phyloP scores from a whole-genome alignment of 768 basidiomycete genomes.

The Boletus coccyginus region DNA sequence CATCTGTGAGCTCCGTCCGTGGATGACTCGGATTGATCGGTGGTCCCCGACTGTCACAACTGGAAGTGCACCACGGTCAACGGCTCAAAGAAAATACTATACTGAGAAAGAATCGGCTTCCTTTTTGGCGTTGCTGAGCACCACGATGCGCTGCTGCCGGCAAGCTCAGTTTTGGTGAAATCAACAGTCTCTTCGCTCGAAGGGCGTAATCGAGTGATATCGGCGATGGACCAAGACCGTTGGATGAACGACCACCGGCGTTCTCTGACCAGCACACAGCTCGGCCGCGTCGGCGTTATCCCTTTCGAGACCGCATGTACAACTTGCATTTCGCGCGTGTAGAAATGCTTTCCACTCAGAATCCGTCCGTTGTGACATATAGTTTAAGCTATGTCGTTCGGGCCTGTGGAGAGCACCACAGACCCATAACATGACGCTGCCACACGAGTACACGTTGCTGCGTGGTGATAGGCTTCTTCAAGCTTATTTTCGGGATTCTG shows the following conservation, averaged over 20 bases:
- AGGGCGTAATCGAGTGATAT: conserved; percentile 27
- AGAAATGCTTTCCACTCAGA: conserved; percentile 9
- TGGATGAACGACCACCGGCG: conserved; percentile 10
- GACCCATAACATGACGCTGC: conserved; percentile 1
- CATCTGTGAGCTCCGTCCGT: too few species aligned
- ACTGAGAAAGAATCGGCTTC: too few species aligned
- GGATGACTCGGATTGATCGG: too few species aligned
- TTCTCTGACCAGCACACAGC: neutral
- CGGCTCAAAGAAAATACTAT: too few species aligned
- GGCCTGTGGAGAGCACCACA: neutral
- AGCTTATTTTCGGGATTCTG: neutral
- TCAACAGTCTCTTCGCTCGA: conserved; percentile 26
- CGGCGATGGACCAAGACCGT: conserved; percentile 23
- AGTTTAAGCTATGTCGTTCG: neutral
- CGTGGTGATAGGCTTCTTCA: neutral
- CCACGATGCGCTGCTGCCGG: neutral
- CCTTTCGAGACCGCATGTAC: conserved; percentile 3
- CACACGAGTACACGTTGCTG: conserved; percentile 6
- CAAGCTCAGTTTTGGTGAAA: conserved; percentile 1
- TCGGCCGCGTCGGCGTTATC: neutral
- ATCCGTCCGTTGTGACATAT: neutral
- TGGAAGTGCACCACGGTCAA: too few species aligned
- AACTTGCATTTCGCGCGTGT: conserved; percentile 7
- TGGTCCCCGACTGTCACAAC: too few species aligned
- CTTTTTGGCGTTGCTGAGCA: neutral